phyloP scores from a whole-genome alignment of 805 yeast genomes.

The Lachancea quebecensis region DNA sequence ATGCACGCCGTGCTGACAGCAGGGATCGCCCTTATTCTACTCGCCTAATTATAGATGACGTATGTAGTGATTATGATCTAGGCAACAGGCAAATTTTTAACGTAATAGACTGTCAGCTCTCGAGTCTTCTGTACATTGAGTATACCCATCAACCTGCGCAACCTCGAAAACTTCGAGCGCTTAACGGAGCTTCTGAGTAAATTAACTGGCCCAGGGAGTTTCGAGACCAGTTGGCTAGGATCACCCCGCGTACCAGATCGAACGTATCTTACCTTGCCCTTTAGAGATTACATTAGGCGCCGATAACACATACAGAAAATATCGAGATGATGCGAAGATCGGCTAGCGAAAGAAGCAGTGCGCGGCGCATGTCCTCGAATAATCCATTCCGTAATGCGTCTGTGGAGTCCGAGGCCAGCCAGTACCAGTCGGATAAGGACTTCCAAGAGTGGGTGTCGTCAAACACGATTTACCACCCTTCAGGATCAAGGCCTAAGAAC shows the following conservation, averaged over 20 bases:
- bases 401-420: constrained; percentile 23
- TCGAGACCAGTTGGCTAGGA: too few species aligned
- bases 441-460: constrained; percentile 53
- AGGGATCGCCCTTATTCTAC: neutral
- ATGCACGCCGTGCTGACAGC: neutral
- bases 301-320: neutral
- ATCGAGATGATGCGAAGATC: constrained; percentile 16
- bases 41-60: neutral
- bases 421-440: constrained; percentile 29
- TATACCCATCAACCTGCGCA: neutral
- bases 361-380: constrained; percentile 50
- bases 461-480: constrained; percentile 13
- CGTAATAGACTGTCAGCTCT: neutral
- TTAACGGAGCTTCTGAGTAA: neutral
- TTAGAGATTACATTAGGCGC: neutral
- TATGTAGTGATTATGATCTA: neutral
- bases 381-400: constrained; percentile 63
- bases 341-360: constrained; percentile 19
- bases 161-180: neutral
- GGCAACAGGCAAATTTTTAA: neutral
- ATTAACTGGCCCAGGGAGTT: too few species aligned
- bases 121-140: neutral
- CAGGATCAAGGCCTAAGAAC: constrained; percentile 25
- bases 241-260: too few species aligned
- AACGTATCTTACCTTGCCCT: too few species aligned